Percentiles rank a stretch among this genome's conserved stretches.
phyloP scores from a whole-genome alignment of 495 filamentous ascomycete species.

The Articulospora tetracladia region DNA sequence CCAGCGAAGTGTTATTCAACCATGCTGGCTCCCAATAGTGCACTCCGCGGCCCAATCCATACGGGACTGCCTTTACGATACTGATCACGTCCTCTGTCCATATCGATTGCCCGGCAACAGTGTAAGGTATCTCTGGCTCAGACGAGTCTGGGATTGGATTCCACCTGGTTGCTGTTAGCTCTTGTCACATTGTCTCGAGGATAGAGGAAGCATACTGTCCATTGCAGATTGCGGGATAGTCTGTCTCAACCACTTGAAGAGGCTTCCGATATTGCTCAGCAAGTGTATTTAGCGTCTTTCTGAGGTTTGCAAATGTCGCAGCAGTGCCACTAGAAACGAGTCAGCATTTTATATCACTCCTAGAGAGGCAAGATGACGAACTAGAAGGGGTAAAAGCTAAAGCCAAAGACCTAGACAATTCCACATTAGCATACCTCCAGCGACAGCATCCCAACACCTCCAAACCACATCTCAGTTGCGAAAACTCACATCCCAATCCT shows the following conservation, averaged over 20 bases:
- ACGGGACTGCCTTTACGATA: slow-evolving; percentile 29
- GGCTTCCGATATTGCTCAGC: slow-evolving; percentile 39
- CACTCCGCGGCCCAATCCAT: slow-evolving; percentile 35
- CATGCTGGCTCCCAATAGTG: slow-evolving; percentile 43
- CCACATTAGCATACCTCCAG: background rate
- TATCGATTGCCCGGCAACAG: slow-evolving; percentile 32
- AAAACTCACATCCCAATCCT: slow-evolving; percentile 31
- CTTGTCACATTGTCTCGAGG: background rate
- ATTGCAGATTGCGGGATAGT: slow-evolving; percentile 40
- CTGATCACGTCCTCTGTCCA: slow-evolving; percentile 34
- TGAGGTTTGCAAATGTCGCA: slow-evolving; percentile 35
- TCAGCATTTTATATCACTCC: background rate
- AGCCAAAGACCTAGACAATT: slow-evolving; percentile 32
- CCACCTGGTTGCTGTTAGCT: background rate
- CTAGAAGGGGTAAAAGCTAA: slow-evolving; percentile 45
- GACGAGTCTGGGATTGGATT: slow-evolving; percentile 29
- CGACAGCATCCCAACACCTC: background rate
- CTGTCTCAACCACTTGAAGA: slow-evolving; percentile 41
- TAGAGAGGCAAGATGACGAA: background rate
- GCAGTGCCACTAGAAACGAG: slow-evolving; percentile 24
- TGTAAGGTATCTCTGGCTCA: slow-evolving; percentile 33
- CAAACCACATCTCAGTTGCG: too few species aligned
- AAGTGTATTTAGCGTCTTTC: slow-evolving; percentile 30
- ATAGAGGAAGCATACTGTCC: slow-evolving; percentile 18
- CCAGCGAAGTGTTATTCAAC: slow-evolving; percentile 33